Conservation (phyloP, 257 asterid genomes). For the Solanum etuberosum region DNA sequence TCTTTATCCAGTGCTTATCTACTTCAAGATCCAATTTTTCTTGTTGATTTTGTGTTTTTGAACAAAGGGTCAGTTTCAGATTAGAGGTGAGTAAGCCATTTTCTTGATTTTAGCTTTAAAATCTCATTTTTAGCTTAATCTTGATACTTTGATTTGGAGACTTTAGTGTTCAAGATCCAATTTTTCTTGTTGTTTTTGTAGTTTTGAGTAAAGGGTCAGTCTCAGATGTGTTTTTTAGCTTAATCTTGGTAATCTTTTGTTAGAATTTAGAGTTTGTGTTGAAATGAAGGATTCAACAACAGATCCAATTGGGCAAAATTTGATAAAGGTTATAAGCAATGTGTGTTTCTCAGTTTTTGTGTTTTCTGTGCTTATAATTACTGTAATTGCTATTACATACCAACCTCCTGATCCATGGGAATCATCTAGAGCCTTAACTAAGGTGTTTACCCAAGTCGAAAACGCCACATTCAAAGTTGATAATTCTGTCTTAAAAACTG, state of each 20-base stretch:
- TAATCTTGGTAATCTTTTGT: background rate
- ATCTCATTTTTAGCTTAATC: constrained; percentile 5
- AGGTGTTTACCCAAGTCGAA: constrained; percentile 60
- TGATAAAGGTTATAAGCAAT: constrained; percentile 70
- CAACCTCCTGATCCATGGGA: constrained; percentile 99
- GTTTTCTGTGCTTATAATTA: constrained; percentile 73
- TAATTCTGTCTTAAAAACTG: constrained; percentile 72
- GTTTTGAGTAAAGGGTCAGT: background rate
- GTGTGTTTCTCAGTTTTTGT: constrained; percentile 93
- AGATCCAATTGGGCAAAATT: constrained; percentile 86
- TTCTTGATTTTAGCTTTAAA: constrained; percentile 7
- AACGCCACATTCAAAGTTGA: constrained; percentile 84
- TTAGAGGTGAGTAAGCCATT: constrained; percentile 18
- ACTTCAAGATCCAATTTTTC: constrained; percentile 29
- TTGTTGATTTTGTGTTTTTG: background rate
- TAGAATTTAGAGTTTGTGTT: background rate
- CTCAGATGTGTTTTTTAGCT: background rate
- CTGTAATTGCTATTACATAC: constrained; percentile 87
- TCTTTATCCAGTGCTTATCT: background rate
- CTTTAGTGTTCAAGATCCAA: background rate
- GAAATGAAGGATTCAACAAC: constrained; percentile 59
- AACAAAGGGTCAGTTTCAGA: constrained; percentile 10
- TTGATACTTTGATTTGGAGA: background rate
- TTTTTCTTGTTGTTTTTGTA: background rate
- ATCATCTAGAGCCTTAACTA: constrained; percentile 87